phyloP scores from a whole-genome alignment of 495 filamentous ascomycete genomes.

The Neurospora sublineolata region DNA sequence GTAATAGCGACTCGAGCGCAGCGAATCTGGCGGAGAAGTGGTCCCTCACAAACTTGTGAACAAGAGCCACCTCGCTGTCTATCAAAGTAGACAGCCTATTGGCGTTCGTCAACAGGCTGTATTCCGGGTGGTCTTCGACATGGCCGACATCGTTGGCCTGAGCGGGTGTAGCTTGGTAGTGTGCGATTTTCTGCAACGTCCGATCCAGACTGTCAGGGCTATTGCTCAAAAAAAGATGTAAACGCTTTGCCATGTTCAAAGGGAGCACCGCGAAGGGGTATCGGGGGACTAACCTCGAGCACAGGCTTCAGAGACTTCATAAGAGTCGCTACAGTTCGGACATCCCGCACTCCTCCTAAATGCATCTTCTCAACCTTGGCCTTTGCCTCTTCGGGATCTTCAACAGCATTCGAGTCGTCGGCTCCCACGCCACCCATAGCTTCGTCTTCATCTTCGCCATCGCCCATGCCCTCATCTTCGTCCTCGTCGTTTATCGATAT shows the following conservation, averaged over 20 bases:
- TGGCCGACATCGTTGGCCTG: slow-evolving; percentile 55
- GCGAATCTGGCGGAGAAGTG: slow-evolving; percentile 92
- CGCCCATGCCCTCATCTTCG: slow-evolving; percentile 32
- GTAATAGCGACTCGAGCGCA: slow-evolving; percentile 88
- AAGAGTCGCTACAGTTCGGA: slow-evolving; percentile 59
- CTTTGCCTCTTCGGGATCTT: slow-evolving; percentile 59
- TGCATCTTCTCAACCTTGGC: slow-evolving; percentile 72
- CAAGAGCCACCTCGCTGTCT: slow-evolving; percentile 79
- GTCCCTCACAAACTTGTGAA: slow-evolving; percentile 91
- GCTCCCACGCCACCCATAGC: slow-evolving; percentile 40
- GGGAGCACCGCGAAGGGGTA: slow-evolving; percentile 4
- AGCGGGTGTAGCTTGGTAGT: slow-evolving; percentile 60
- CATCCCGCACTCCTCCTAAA: slow-evolving; percentile 56
- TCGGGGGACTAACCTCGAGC: slow-evolving; percentile 52
- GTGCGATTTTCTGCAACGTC: slow-evolving; percentile 56
- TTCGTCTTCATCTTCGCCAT: slow-evolving; percentile 42
- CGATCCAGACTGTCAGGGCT: slow-evolving; percentile 49
- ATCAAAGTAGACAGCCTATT: slow-evolving; percentile 81
- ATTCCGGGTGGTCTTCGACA: slow-evolving; percentile 78
- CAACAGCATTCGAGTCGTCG: slow-evolving; percentile 32
- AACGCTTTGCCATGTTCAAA: slow-evolving; percentile 26
- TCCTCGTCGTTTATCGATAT: slow-evolving; percentile 34
- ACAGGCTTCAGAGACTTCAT: slow-evolving; percentile 70
- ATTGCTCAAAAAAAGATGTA: slow-evolving; percentile 35
- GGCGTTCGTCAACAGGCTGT: slow-evolving; percentile 69